Evolutionary conservation across 2,329 filamentous ascomycete genomes (phyloP).

Genomic region (Scytalidium sp.): DNA sequence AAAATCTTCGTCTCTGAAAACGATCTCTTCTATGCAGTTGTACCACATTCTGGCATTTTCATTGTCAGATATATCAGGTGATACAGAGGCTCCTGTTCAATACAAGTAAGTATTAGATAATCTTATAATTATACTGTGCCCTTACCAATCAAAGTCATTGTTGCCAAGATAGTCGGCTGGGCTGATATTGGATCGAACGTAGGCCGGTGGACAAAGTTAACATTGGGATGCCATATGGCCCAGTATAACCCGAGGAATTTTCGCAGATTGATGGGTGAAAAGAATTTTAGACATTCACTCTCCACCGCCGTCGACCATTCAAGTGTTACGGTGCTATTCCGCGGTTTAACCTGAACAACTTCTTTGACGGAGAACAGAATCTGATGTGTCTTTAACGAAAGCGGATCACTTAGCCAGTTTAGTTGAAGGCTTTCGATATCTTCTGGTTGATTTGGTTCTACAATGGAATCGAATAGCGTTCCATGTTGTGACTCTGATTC

Average conservation of each 20-base stretch:
- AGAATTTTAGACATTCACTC: conserved; percentile 1
- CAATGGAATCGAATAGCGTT: no score
- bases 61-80: conserved; percentile 1
- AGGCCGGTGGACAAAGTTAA: conserved; percentile 6
- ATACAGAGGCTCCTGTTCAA: conserved; percentile 9
- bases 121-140: no score
- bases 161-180: conserved; percentile 1
- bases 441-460: no score
- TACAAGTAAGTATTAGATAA: no score
- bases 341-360: background rate
- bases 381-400: background rate
- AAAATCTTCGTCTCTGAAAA: conserved; percentile 1
- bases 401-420: background rate
- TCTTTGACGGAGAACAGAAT: background rate
- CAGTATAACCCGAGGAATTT: conserved; percentile 6
- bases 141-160: conserved; percentile 9
- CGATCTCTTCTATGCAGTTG: conserved; percentile 6
- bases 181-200: conserved; percentile 2
- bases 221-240: conserved; percentile 9
- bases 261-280: conserved; percentile 2
- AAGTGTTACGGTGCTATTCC: background rate
- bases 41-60: conserved; percentile 1
- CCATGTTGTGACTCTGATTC: no score
- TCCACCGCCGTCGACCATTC: background rate
- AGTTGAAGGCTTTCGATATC: background rate